Base-by-base conservation (phyloP, 2,329 filamentous ascomycete species). In the Epichloe gansuensis region DNA sequence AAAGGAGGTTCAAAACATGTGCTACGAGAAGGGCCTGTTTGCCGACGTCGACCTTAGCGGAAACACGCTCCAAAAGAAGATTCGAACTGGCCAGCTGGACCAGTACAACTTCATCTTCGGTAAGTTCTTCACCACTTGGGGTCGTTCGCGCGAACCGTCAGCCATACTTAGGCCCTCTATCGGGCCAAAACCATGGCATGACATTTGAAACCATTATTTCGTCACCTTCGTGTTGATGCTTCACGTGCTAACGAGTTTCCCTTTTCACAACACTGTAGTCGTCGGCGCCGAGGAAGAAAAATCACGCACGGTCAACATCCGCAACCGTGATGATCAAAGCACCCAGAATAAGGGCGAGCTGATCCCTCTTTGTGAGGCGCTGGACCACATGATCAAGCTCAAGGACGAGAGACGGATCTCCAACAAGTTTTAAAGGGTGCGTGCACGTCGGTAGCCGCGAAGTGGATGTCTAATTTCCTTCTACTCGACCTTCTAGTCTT, bases 11-110 rank as follows among this genome's bases (percentile, higher is more conserved):
- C 81, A 86, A 62, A 68, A 70, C 55, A 73, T 83, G 56, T 84
- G 91, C 71, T 80, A 83, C 63, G 74, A 77, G 55, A 76, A 83
- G 66, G 75, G 76, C 48, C 80, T 91, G 68, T 86, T 82, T 68
- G 82, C 81, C 53, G 67, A 85, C 62, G 80, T 81, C 42, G 70
- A 72, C 52, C 56, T 71, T 52, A 64, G 79, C 59, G 82, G 85
- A 62, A 89, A 91, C 71, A 93, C 87, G 6, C 81, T 93, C 71
- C 84, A 89, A 68, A 91, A 93, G 80, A 93, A 93, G 81, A 89
- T 93, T 60, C 83, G 87, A 60, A 90, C 80, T 52, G 88, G 83
- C 13, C 88, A 93, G 70, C 69, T 91, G 61, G 76, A 83, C 50
- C 84, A 90, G 69, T 91, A 91, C 73, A 91, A 91, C 73, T 90